Evolutionary conservation across 2,329 filamentous ascomycete species (phyloP).

Genomic region (Bipolaris zeicola): DNA sequence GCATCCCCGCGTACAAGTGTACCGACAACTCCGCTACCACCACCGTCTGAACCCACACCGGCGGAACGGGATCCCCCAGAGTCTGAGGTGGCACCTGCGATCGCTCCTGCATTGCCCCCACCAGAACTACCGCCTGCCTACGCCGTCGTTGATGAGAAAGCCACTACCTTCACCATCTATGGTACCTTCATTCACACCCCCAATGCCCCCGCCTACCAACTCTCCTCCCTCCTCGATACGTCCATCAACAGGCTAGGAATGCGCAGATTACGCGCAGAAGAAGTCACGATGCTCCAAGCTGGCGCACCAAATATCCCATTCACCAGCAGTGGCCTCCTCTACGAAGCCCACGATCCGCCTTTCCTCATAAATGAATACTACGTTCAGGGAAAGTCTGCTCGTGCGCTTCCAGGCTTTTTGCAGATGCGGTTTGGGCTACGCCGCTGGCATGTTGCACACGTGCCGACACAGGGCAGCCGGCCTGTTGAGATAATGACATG

Average conservation of each 20-base stretch:
- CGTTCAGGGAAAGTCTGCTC: conserved; percentile 20
- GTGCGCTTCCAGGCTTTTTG: conserved; percentile 25
- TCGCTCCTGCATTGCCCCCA: background rate
- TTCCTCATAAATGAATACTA: conserved; percentile 30
- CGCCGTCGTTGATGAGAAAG: conserved; percentile 26
- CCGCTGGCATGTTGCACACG: conserved; percentile 28
- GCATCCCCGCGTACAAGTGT: conserved; percentile 1
- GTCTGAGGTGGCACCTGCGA: background rate
- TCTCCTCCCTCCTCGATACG: conserved; percentile 33
- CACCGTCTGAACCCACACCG: background rate
- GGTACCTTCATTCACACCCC: conserved; percentile 36
- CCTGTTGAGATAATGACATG: conserved; percentile 26
- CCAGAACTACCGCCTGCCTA: conserved; percentile 29
- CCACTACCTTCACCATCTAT: conserved; percentile 32
- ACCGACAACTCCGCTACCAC: background rate
- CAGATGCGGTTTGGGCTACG: conserved; percentile 24
- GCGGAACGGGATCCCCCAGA: background rate
- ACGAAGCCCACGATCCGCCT: conserved; percentile 35
- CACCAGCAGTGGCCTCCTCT: conserved; percentile 22
- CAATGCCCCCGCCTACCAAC: conserved; percentile 31
- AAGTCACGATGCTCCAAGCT: conserved; percentile 23
- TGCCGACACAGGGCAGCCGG: conserved; percentile 17
- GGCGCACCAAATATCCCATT: conserved; percentile 26
- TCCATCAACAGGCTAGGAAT: conserved; percentile 27
- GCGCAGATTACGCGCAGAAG: conserved; percentile 26